phyloP scores from a whole-genome alignment of 768 basidiomycete genomes.

The Dentipellis fragilis region DNA sequence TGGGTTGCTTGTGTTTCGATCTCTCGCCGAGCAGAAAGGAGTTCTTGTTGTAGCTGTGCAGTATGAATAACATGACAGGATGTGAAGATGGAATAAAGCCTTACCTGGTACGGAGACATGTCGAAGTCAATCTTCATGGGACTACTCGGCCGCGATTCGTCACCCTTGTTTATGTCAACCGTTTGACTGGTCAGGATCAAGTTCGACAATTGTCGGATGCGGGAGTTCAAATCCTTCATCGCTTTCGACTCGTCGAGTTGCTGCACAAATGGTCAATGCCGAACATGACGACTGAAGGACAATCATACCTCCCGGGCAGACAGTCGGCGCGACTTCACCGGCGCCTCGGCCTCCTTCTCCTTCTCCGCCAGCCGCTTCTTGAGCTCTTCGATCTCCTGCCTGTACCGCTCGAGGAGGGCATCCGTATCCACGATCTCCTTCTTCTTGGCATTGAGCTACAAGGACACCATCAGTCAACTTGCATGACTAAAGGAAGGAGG shows the following conservation, averaged over 20 bases:
- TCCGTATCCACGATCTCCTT: slow-evolving; percentile 91
- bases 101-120: slow-evolving; percentile 76
- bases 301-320: slow-evolving; percentile 35
- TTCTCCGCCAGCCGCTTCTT: slow-evolving; percentile 61
- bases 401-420: slow-evolving; percentile 87
- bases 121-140: slow-evolving; percentile 88
- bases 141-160: slow-evolving; percentile 69
- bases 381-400: slow-evolving; percentile 89
- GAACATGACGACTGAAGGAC: not conserved
- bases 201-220: slow-evolving; percentile 77
- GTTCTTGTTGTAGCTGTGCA: slow-evolving; percentile 73
- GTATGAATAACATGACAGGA: not conserved
- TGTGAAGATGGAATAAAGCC: slow-evolving; percentile 8
- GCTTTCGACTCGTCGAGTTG: slow-evolving; percentile 81
- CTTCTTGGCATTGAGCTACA: slow-evolving; percentile 74
- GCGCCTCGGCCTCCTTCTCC: slow-evolving; percentile 46
- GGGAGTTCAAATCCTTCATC: slow-evolving; percentile 70
- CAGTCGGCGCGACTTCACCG: slow-evolving; percentile 28
- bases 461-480: not conserved
- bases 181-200: slow-evolving; percentile 80
- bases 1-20: slow-evolving; percentile 75
- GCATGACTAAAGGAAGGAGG: not conserved
- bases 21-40: slow-evolving; percentile 67
- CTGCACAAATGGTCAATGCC: slow-evolving; percentile 25
- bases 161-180: slow-evolving; percentile 58